Base-by-base conservation (phyloP, 2,329 filamentous ascomycete species). In the Beauveria sp. region DNA sequence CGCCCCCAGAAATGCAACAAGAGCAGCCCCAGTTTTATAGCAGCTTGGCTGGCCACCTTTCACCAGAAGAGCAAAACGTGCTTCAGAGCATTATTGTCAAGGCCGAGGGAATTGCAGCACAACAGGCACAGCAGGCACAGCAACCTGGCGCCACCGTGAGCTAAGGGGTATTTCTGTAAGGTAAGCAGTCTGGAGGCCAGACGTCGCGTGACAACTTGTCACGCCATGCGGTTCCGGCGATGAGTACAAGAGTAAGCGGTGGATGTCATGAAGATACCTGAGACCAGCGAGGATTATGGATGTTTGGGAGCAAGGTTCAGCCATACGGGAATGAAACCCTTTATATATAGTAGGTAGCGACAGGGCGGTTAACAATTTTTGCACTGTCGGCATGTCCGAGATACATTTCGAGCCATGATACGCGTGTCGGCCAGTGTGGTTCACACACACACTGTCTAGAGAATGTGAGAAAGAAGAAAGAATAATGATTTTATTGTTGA, bases 11-110 rank as follows among this genome's bases (percentile, higher is more conserved):
- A 74, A 84, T 98, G 71, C 91, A 97, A 83, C 87, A 89, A 77
- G 89, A 93, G 69, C 92, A 97, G 70, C 93, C 93, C 18, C 89
- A 93, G 67, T 88, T 96, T 67, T 99, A 98, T 73, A 80, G 87
- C 49, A 87, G 81, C 63, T 81, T 99, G 62, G 91, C 91, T 24
- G 86, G 88, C 67, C 89, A 91, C 64, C 83, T 98, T 46, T 86
- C 84, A 43, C 80, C 86, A 0, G 90, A 95, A 55, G 93, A 98
- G 71, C 90, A 95, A 73, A 83, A 83, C 65, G 82, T 96, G 54
- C 84, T 98, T 64, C 87, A 96, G 72, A 83, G 80, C 24, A 91
- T 93, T 61, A 85, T 96, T 74, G 90, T 89, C 61, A 81, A 82
- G 67, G 77, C 77, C 2, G 74, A 79, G 58, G 77, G 79, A 66